Percentiles rank a stretch among this genome's conserved stretches.
Conservation (phyloP, 2,329 filamentous ascomycete genomes). For the Colletotrichum cuscutae region DNA sequence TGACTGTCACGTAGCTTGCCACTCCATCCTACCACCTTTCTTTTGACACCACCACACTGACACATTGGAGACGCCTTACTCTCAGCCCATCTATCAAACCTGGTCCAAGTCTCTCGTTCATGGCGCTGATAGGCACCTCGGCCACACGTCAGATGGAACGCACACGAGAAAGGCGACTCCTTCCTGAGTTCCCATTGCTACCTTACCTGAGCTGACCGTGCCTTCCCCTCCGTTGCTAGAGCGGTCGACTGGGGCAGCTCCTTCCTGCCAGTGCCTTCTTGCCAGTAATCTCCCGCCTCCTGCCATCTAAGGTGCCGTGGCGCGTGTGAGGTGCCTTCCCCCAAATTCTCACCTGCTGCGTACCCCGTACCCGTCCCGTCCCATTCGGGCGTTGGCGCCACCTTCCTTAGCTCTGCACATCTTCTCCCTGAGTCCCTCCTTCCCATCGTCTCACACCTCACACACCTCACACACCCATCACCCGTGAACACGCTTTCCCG, state of each 20-base stretch:
- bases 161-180: not conserved
- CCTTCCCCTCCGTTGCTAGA: not conserved
- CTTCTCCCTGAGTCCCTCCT: not conserved
- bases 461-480: not conserved
- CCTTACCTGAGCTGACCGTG: not conserved
- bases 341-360: not conserved
- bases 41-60: not conserved
- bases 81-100: not conserved
- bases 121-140: constrained; percentile 15
- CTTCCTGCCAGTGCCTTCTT: not conserved
- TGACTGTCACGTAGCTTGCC: constrained; percentile 26
- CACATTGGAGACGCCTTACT: not conserved
- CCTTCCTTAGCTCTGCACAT: constrained; percentile 11
- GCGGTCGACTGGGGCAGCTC: constrained; percentile 20
- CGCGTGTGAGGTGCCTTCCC: not conserved
- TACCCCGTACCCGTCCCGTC: not conserved
- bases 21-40: not conserved
- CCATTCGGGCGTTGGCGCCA: constrained; percentile 2
- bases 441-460: constrained; percentile 2
- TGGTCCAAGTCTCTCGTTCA: not conserved
- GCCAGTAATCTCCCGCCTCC: no score
- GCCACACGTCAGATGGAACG: not conserved
- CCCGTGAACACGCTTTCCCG: no score
- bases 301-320: not conserved
- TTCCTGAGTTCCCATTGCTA: constrained; percentile 9